phyloP scores from a whole-genome alignment of 768 basidiomycete genomes.

The Boletus patriciae region DNA sequence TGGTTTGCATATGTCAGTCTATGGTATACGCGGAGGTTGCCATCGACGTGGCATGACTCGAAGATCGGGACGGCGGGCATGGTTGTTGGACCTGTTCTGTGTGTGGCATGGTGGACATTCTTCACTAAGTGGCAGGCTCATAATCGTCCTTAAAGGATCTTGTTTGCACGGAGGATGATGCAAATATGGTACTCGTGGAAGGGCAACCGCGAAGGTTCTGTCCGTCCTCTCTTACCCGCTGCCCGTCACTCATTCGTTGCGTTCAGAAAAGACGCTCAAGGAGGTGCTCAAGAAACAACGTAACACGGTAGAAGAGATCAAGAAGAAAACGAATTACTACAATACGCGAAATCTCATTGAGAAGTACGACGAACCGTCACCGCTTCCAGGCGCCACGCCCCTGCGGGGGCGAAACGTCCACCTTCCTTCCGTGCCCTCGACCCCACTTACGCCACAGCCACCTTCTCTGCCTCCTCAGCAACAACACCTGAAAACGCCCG shows the following conservation, averaged over 20 bases:
- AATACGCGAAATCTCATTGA: constrained; percentile 87
- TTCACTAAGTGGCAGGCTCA: constrained; percentile 3
- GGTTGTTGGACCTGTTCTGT: constrained; percentile 77
- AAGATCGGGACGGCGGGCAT: constrained; percentile 48
- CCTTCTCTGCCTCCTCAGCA: constrained; percentile 12
- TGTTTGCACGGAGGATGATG: constrained; percentile 77
- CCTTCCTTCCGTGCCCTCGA: constrained; percentile 30
- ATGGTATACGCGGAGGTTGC: constrained; percentile 68
- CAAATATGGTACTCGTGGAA: constrained; percentile 82
- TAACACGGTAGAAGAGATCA: constrained; percentile 89
- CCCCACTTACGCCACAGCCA: constrained; percentile 35
- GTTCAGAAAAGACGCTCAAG: constrained; percentile 76
- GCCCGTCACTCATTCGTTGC: background rate
- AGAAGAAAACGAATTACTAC: constrained; percentile 97
- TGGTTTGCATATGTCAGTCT: constrained; percentile 73
- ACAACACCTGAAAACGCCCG: constrained; percentile 22
- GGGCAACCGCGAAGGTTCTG: constrained; percentile 76
- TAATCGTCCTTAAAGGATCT: constrained; percentile 44
- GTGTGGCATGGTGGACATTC: constrained; percentile 33
- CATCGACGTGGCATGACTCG: constrained; percentile 33
- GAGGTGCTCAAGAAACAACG: constrained; percentile 74
- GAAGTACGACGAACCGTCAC: constrained; percentile 71
- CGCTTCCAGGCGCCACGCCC: constrained; percentile 36
- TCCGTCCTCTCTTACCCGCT: background rate
- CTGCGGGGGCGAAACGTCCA: constrained; percentile 43